Evolutionary conservation across 2,329 filamentous ascomycete species (phyloP), one percentile per base, ranked within the genome.

Genomic region (Penicillium sp.): DNA sequence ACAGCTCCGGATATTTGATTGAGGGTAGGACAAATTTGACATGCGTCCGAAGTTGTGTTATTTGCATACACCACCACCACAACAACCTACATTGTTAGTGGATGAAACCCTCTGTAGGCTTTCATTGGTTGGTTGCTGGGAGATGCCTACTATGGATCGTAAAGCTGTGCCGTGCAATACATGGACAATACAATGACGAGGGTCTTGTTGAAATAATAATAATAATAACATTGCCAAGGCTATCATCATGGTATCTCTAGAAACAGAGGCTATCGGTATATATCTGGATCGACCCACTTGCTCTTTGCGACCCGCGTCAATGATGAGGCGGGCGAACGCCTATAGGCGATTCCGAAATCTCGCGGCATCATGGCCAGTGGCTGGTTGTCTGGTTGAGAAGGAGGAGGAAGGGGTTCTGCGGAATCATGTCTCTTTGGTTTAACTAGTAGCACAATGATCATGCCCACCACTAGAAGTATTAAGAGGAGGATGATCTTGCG

Each of bases 401-500:
- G 61, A n/a, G 61, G 51, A 35, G 61, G 61, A 23, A 61, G 31
- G 55, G 67, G 62, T 52, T 66, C 59, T 6, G 70, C 54, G 7
- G 71, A 67, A 41, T 56, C 62, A 48, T 72, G 66, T 19, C 71
- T 70, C 75, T 90, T 93, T 1, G 91, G 91, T 78, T 96, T 97
- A 65, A 96, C 83, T 45, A 92, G 77, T 2, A 97, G 78, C 46
- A 97, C 75, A 69, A 97, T 96, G 71, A 99, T 90, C 80, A 97
- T 85, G 35, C 92, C 95, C 21, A 89, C 88, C 56, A 99, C 90
- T 23, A 98, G 79, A 29, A 99, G 81, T 7, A 96, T 78, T 21
- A 99, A 83, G n/a, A 99, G 82, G 46, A 99, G 83, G 60, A 99
- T 95, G 52, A 96, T 89, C 81, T 97, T 97, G 67, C 95, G 85